These are phyloP conservation scores for Hansenula sp. DNA, from an alignment of 1,139 yeast species.

Conservation along the genomic window DNA sequence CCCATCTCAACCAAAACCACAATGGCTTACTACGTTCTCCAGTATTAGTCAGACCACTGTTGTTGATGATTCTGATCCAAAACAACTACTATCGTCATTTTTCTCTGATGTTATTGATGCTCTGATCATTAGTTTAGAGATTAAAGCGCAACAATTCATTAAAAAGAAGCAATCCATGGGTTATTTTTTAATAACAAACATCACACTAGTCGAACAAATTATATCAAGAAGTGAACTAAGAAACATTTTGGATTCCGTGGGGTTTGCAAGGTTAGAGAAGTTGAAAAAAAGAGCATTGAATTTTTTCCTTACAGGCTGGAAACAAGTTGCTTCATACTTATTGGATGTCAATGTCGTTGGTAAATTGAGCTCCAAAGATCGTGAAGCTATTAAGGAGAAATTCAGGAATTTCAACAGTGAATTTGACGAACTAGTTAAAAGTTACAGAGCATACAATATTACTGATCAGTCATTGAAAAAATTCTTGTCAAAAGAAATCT, in stretches of 20 bases:
- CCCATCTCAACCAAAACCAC: constrained; percentile 46
- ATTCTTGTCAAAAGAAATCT: constrained; percentile 61
- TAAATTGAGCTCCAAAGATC: constrained; percentile 60
- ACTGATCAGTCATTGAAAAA: constrained; percentile 64
- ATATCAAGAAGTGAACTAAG: constrained; percentile 57
- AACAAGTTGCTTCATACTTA: constrained; percentile 67
- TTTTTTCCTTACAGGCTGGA: constrained; percentile 81
- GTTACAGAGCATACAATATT: constrained; percentile 60
- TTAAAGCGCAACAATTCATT: constrained; percentile 45
- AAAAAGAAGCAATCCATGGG: constrained; percentile 48
- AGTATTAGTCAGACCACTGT: constrained; percentile 32
- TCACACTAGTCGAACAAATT: constrained; percentile 71
- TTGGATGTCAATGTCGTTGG: constrained; percentile 69
- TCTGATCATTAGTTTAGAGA: constrained; percentile 57
- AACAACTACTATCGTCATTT: constrained; percentile 56
- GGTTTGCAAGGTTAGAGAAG: constrained; percentile 62
- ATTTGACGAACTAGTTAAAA: constrained; percentile 67
- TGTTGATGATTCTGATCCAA: constrained; percentile 38
- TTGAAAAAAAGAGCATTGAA: constrained; percentile 74
- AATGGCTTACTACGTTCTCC: constrained; percentile 47
- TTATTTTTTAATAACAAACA: constrained; percentile 65
- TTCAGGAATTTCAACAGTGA: constrained; percentile 79
- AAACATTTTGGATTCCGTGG: constrained; percentile 57
- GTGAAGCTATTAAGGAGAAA: constrained; percentile 81
- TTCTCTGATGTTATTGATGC: constrained; percentile 76